Base-by-base conservation (phyloP, 805 yeast species). In the Clavispora santaluciae region DNA sequence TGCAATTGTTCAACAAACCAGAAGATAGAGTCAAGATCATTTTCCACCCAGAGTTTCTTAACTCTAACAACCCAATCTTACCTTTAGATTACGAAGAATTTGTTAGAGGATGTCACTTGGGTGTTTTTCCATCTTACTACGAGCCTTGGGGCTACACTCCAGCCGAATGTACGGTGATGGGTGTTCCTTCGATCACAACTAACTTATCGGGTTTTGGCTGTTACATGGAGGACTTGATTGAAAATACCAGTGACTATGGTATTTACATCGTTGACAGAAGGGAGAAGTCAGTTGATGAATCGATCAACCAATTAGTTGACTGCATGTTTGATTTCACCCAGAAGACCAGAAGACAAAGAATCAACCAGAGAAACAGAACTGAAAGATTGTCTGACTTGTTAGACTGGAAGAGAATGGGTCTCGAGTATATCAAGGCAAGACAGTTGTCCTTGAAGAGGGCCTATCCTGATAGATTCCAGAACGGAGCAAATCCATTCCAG, bases 131-230 rank as follows among this genome's bases (percentile, higher is more conserved):
- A 37, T 88, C 96, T 0, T 91, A 91, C 68, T 91, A 91, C 60
- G 99, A 91, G 68, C 99, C 99, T 4, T 91, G 99, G 99, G 99
- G 99, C 29, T 91, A 91, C 64, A 91, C 99, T 2, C 99, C 99
- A 3, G 98, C 98, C 7, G 99, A 91, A 63, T 93, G 99, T 71
- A 91, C 99, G 0, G 99, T 93, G 18, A 91, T 91, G 99, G 99
- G 99, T 42, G 95, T 93, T 44, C 99, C 99, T 13, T 87, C 96
- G 6, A 86, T 91, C 56, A 91, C 99, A 9, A 91, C 99, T 31
- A 91, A 91, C 61, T 69, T 91, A 45, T 87, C 96, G 2, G 99
- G 99, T 1, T 91, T 91, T 60, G 99, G 99, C 37, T 95, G 98
- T 51, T 91, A 91, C 68, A 91, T 91, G 98, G 99, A 91, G 66